phyloP scores from a whole-genome alignment of 768 basidiomycete genomes.

The Collybia mongolica region DNA sequence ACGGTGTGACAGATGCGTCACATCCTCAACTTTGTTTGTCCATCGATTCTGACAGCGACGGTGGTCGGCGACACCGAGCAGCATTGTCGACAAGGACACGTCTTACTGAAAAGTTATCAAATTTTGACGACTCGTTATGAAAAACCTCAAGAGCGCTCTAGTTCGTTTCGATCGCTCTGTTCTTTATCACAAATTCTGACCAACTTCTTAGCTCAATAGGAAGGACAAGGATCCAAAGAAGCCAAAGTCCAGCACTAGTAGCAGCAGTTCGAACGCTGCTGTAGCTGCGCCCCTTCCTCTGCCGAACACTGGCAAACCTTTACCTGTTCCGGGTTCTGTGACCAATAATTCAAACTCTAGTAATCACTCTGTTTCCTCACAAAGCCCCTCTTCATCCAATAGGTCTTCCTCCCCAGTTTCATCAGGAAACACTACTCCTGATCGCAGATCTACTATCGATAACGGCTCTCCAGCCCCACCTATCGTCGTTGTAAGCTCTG shows the following conservation, averaged over 20 bases:
- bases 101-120: conserved; percentile 4
- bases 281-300: conserved; percentile 57
- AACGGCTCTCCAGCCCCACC: conserved; percentile 62
- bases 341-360: conserved; percentile 33
- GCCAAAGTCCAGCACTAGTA: conserved; percentile 36
- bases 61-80: conserved; percentile 15
- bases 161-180: conserved; percentile 38
- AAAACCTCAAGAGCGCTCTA: conserved; percentile 82
- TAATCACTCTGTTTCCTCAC: conserved; percentile 34
- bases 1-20: conserved; percentile 19
- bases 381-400: conserved; percentile 38
- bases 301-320: conserved; percentile 63
- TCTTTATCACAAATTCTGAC: conserved; percentile 16
- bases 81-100: conserved; percentile 10
- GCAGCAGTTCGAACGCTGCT: conserved; percentile 21
- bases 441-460: conserved; percentile 58
- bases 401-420: conserved; percentile 42
- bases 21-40: conserved; percentile 28
- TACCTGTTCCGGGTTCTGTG: conserved; percentile 49
- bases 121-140: conserved; percentile 48
- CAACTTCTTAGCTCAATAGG: conserved; percentile 51
- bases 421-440: conserved; percentile 39
- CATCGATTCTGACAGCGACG: conserved; percentile 39
- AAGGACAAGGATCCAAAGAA: conserved; percentile 71
- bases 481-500: conserved; percentile 85